Evolutionary conservation across 73 alveolate genomes (phyloP), one percentile per base, ranked within the genome.

Genomic region (Paramecium caudatum): DNA sequence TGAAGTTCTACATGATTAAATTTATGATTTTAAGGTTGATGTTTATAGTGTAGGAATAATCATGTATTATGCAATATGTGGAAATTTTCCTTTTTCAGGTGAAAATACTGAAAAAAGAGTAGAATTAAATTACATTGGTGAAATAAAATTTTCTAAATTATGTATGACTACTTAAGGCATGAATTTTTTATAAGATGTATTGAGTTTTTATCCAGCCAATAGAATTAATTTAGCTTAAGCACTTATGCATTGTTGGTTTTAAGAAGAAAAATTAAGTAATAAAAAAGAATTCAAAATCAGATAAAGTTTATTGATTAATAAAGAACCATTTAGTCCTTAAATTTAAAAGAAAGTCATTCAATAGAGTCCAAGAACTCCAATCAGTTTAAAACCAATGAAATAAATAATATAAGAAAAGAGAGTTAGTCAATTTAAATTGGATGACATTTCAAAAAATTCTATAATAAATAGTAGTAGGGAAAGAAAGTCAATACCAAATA

Each of bases 11-110:
- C 69, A 37, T 33, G 83, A 85, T 36, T 16, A 46, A 12, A 41
- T 48, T 37, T 85, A 85, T 41, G 88, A 85, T 85, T 48, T 36
- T 39, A 61, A 85, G 21, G 69, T 69, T 27, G 92, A 85, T 25
- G 25, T 85, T 7, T 85, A 49, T 39, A 47, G 84, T 36, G 19
- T 69, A 5, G 92, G 92, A 16, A 74, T 78, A 19, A 27, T 85
- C 9, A 55, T 85, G 87, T 85, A 85, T 62, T 46, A 34, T 41
- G 84, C 65, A 8, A 21, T 85, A 55, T 32, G 70, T 41, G 87
- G 87, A 7, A 9, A 68, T 3, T 5, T 25, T 17, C 87, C 87
- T 39, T 70, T 70, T 70, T 27, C 17, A 70, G 87, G 87, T 43
- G 15, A 30, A 7, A 43, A 70, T 43, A 10, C 87, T 2, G 8